Conservation (phyloP, 768 basidiomycete genomes). For the Galerina marginata region DNA sequence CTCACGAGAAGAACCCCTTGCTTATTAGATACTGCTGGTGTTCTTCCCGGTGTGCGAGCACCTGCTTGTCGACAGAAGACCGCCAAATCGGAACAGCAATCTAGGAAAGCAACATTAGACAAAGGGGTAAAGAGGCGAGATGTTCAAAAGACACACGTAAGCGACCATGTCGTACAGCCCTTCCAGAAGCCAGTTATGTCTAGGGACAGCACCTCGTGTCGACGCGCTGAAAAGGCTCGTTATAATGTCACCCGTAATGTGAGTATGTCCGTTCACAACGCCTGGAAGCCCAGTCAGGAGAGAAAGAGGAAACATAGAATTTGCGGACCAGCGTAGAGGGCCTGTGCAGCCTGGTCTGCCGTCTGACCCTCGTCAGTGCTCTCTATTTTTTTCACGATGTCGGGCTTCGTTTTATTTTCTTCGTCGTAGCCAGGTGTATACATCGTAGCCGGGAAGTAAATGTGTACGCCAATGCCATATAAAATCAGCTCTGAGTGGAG, state of each 20-base stretch:
- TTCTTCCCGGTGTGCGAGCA: slow-evolving; percentile 50
- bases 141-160: slow-evolving; percentile 35
- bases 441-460: slow-evolving; percentile 86
- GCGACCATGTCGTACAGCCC: slow-evolving; percentile 49
- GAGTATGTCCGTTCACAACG: slow-evolving; percentile 68
- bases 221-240: slow-evolving; percentile 70
- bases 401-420: slow-evolving; percentile 81
- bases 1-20: slow-evolving; percentile 48
- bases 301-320: not conserved
- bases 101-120: slow-evolving; percentile 34
- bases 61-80: slow-evolving; percentile 50
- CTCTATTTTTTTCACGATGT: slow-evolving; percentile 77
- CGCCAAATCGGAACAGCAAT: slow-evolving; percentile 60
- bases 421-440: slow-evolving; percentile 74
- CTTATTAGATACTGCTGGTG: slow-evolving; percentile 49
- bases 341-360: slow-evolving; percentile 65
- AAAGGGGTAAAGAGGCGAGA: slow-evolving; percentile 1
- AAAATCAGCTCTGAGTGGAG: slow-evolving; percentile 80
- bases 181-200: slow-evolving; percentile 67
- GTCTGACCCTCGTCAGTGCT: slow-evolving; percentile 62
- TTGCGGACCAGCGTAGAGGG: slow-evolving; percentile 59
- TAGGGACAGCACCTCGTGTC: slow-evolving; percentile 66
- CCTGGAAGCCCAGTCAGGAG: slow-evolving; percentile 43
- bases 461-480: slow-evolving; percentile 79
- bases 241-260: slow-evolving; percentile 77